These are phyloP conservation scores for Glomus cerebriforme DNA, from an alignment of 192 early-diverging fungal genomes.

Conservation along the genomic window DNA sequence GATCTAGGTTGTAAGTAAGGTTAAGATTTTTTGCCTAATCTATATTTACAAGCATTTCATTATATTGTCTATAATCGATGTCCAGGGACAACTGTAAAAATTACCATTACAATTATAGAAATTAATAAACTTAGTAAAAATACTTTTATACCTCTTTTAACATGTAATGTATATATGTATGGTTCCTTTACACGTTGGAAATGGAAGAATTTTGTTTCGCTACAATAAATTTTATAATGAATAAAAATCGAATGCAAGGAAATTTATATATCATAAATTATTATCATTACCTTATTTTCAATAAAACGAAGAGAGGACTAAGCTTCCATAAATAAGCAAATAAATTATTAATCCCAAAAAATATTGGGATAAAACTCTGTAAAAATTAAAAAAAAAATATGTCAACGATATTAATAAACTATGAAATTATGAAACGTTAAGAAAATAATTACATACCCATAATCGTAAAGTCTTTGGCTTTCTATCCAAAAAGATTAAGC, in stretches of 20 bases:
- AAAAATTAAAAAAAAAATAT: not conserved
- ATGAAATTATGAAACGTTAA: not conserved
- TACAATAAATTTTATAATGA: not conserved
- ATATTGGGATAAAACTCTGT: constrained; percentile 33
- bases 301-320: constrained; percentile 18
- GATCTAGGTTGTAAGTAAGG: too few species aligned
- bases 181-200: constrained; percentile 16
- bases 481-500: constrained; percentile 56
- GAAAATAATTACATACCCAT: constrained; percentile 44
- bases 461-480: constrained; percentile 45
- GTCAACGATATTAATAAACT: not conserved
- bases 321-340: constrained; percentile 20
- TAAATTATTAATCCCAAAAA: constrained; percentile 16
- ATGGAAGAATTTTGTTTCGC: constrained; percentile 23
- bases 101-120: constrained; percentile 16
- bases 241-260: not conserved
- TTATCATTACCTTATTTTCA: constrained; percentile 28
- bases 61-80: constrained; percentile 15
- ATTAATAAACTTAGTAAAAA: constrained; percentile 5
- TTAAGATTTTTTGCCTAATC: too few species aligned
- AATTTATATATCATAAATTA: not conserved
- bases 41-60: too few species aligned
- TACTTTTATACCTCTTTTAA: constrained; percentile 13
- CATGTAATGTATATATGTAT: constrained; percentile 30
- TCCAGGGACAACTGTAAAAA: constrained; percentile 23